Evolutionary conservation across 768 basidiomycete species (phyloP).

Genomic region (Boletus vinaceobasis): DNA sequence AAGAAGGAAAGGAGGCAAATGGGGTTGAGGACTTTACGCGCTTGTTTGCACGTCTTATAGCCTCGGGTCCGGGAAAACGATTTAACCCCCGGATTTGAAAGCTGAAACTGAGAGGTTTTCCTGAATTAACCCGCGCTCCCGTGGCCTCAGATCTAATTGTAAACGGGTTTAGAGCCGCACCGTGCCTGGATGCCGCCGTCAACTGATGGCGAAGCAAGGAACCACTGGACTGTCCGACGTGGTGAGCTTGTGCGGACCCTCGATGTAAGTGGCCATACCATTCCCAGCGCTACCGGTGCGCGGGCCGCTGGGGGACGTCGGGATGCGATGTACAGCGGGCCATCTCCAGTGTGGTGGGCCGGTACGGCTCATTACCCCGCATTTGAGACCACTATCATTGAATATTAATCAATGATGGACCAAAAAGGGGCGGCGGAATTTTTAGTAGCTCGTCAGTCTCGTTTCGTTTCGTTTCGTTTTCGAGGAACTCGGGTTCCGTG

Average conservation of each 20-base stretch:
- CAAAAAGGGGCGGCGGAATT: background rate
- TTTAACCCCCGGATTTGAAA: no score
- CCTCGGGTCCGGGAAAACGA: slow-evolving; percentile 5
- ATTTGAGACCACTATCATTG: background rate
- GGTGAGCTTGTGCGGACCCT: background rate
- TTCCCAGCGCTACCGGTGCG: background rate
- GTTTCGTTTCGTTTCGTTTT: no score
- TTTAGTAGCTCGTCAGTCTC: slow-evolving; percentile 3
- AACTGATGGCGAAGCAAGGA: background rate
- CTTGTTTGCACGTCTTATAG: slow-evolving; percentile 7
- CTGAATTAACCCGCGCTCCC: slow-evolving; percentile 17
- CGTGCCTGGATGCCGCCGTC: background rate
- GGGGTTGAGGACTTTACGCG: slow-evolving; percentile 17
- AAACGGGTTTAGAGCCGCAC: background rate
- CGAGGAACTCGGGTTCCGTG: background rate
- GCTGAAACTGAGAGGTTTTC: slow-evolving; percentile 18
- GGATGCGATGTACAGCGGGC: background rate
- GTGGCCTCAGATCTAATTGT: background rate
- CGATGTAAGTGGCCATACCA: background rate
- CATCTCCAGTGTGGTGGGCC: background rate
- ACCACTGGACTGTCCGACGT: background rate
- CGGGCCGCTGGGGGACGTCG: background rate
- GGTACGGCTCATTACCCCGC: background rate
- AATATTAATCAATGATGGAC: background rate
- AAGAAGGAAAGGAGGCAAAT: slow-evolving; percentile 5